Evolutionary conservation across 345 rosid species (phyloP).

Genomic region (Eucalyptus viminalis): DNA sequence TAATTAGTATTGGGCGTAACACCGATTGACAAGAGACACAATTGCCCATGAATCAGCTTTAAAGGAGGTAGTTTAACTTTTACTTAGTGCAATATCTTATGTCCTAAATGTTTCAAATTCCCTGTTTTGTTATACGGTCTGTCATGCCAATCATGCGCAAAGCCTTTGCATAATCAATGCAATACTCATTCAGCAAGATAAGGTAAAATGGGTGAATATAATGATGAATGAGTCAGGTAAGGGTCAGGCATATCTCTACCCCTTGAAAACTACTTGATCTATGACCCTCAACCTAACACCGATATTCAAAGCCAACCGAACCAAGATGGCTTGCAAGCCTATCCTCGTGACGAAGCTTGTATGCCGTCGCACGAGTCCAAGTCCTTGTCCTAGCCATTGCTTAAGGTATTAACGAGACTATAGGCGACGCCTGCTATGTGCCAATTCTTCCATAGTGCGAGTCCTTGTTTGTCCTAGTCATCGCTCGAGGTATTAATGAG

Average conservation of each 20-base stretch:
- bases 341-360: not conserved
- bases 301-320: not conserved
- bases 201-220: not conserved
- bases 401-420: not conserved
- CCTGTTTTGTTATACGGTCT: not conserved
- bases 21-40: not conserved
- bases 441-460: not conserved
- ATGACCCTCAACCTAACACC: not conserved
- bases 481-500: not conserved
- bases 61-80: not conserved
- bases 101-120: not conserved
- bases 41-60: not conserved
- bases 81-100: not conserved
- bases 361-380: too few species aligned
- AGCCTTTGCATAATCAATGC: not conserved
- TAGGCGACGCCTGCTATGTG: not conserved
- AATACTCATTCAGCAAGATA: not conserved
- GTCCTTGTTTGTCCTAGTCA: not conserved
- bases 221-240: not conserved
- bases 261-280: not conserved
- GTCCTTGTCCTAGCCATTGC: not conserved
- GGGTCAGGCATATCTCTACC: not conserved
- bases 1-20: accelerated
- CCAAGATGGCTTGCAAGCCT: not conserved
- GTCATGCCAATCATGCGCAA: not conserved